Evolutionary conservation across 768 basidiomycete genomes (phyloP).

Genomic region (Psilocybe subaeruginosa): DNA sequence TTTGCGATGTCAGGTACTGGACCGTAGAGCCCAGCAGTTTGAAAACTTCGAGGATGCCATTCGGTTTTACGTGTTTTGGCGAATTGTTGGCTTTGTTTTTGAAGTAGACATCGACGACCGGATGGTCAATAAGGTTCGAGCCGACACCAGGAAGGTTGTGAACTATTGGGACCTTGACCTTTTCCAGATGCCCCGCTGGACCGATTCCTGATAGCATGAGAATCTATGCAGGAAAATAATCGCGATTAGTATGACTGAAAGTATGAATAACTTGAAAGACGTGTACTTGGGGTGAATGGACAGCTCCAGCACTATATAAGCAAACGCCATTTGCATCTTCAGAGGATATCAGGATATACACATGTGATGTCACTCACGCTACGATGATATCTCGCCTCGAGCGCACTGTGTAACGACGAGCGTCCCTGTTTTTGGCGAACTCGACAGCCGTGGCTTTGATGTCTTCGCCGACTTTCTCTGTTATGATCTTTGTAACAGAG

Average conservation of each 20-base stretch:
- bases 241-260: slow-evolving; percentile 55
- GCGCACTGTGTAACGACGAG: slow-evolving; percentile 39
- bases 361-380: slow-evolving; percentile 40
- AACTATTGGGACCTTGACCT: slow-evolving; percentile 56
- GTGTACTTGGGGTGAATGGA: slow-evolving; percentile 57
- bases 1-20: slow-evolving; percentile 46
- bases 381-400: slow-evolving; percentile 59
- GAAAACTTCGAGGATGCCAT: slow-evolving; percentile 24
- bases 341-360: background rate
- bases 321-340: background rate
- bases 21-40: slow-evolving; percentile 34
- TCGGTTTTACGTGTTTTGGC: slow-evolving; percentile 40
- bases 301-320: slow-evolving; percentile 51
- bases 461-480: slow-evolving; percentile 33
- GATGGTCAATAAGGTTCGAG: slow-evolving; percentile 72
- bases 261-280: background rate
- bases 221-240: slow-evolving; percentile 10
- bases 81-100: slow-evolving; percentile 52
- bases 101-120: slow-evolving; percentile 52
- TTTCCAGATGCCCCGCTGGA: slow-evolving; percentile 56
- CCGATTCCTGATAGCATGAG: slow-evolving; percentile 75
- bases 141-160: slow-evolving; percentile 77
- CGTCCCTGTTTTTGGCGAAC: slow-evolving; percentile 40
- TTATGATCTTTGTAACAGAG: slow-evolving; percentile 56
- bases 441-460: slow-evolving; percentile 61